Base-by-base conservation (phyloP, 176 grass and related monocot species). In the Rhynchospora tenuis region DNA sequence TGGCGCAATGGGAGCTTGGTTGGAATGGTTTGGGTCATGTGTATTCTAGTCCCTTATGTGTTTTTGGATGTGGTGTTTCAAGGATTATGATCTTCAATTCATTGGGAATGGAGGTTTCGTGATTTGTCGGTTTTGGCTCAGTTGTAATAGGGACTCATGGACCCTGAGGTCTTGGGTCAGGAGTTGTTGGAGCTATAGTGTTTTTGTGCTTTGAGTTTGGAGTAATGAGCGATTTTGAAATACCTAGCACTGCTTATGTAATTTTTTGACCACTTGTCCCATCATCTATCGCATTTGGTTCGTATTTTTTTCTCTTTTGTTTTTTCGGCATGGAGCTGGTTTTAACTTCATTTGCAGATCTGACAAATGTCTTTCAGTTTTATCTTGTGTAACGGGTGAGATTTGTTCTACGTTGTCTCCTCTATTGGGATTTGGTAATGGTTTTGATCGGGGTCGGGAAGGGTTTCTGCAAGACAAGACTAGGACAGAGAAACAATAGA, bases 271-370 rank as follows among this genome's bases (percentile, higher is more conserved):
- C 0, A 7, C 20, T 82, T 7, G 43, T 9, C 12, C 61, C 61
- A 4, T 82, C 59, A 64, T 52, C 23, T 82, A 82, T 22, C 15
- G 68, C 80, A 42, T 82, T 82, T 9, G 80, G 80, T 51, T 82
- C 68, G 80, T 65, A 82, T 28, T 67, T 82, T 22, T 51, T 68
- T 51, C 45, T 82, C 47, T 66, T 82, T 65, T 62, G 20, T 65
- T 82, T 65, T 54, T 9, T 82, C 12, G 48, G 57, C 14, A 33
- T 44, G 27, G 61, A 33, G 80, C 52, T 43, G 14, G 61, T 31
- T 52, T 24, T 20, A 65, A 2, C 26, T 13, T 82, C 19, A 23
- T 81, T 81, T 81, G 20, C 31, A n/a, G n/a, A 78, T 58, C 58
- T 58, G 31, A 24, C 74, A 48, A 23, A 20, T 63, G 57, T 5